Percentiles rank a stretch among this genome's conserved stretches.
Conservation (phyloP, 202 grass and related monocot species). For the Dendrocalamus latiflorus region DNA sequence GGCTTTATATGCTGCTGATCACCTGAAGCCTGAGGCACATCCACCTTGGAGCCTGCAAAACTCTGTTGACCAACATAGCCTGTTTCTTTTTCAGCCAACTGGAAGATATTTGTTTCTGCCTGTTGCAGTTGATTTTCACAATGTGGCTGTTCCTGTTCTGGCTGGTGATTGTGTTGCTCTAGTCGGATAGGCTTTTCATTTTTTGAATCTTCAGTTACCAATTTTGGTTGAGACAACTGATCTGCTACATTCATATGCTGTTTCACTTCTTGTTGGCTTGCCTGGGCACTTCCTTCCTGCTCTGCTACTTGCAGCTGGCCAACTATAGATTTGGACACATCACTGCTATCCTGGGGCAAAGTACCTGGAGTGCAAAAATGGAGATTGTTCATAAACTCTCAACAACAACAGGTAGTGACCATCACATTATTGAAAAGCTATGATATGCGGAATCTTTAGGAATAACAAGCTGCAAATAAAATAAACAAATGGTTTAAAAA, state of each 20-base stretch:
- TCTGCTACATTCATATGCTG: slow-evolving; percentile 23
- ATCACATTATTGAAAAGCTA: slow-evolving; percentile 10
- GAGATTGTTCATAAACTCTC: slow-evolving; percentile 11
- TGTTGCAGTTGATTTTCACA: slow-evolving; percentile 34
- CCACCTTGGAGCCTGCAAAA: slow-evolving; percentile 26
- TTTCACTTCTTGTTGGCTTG: slow-evolving; percentile 22
- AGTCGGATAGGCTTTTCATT: slow-evolving; percentile 4
- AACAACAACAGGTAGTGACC: not conserved
- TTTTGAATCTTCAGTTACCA: slow-evolving; percentile 31
- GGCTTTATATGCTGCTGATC: slow-evolving; percentile 44
- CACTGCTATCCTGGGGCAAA: slow-evolving; percentile 27
- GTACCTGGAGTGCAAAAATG: slow-evolving; percentile 10
- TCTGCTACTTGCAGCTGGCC: slow-evolving; percentile 16
- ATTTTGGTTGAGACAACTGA: slow-evolving; percentile 29
- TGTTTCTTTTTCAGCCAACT: slow-evolving; percentile 46
- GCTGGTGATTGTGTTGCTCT: slow-evolving; percentile 9
- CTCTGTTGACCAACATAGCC: slow-evolving; percentile 28
- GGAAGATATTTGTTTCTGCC: slow-evolving; percentile 39
- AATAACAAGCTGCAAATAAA: slow-evolving; percentile 23
- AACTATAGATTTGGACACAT: slow-evolving; percentile 32
- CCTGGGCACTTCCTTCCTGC: slow-evolving; percentile 26
- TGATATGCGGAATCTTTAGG: not conserved
- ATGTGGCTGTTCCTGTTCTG: slow-evolving; percentile 17
- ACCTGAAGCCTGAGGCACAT: slow-evolving; percentile 30
- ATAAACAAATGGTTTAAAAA: not conserved